phyloP scores from a whole-genome alignment of 2,329 filamentous ascomycete species.

The Pseudocercospora cruenta region DNA sequence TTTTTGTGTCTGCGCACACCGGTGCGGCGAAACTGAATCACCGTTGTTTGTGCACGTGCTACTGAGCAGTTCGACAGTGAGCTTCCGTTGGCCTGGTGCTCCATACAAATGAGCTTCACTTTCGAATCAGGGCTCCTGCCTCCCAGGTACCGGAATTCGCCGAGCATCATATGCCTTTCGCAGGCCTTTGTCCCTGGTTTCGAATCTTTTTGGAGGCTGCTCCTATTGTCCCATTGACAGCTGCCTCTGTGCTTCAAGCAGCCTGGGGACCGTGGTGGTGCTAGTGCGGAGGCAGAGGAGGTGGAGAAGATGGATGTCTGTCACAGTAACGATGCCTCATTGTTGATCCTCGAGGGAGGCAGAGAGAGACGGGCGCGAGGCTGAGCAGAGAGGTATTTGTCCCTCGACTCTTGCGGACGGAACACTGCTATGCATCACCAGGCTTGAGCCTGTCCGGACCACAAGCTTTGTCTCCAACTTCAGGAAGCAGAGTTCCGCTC shows the following conservation, averaged over 20 bases:
- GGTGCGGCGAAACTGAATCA: neutral
- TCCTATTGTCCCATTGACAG: neutral
- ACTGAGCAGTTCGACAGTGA: neutral
- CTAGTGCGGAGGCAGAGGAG: neutral
- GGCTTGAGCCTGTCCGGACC: neutral
- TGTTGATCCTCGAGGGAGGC: neutral
- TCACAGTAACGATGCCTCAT: neutral
- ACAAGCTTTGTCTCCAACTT: neutral
- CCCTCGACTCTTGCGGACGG: neutral
- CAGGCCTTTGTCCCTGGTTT: neutral
- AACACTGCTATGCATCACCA: neutral
- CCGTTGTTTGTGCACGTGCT: conserved; percentile 5
- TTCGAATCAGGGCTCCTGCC: neutral
- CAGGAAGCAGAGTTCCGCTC: too few relatives aligned
- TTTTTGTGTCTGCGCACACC: neutral
- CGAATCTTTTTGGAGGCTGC: neutral
- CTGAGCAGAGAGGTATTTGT: neutral
- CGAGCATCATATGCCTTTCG: neutral
- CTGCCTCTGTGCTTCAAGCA: neutral
- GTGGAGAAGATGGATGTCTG: neutral
- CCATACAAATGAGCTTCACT: conserved; percentile 4
- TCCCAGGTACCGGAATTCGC: neutral
- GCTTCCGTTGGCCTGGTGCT: neutral
- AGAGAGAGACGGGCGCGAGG: neutral
- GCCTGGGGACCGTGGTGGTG: neutral